phyloP scores from a whole-genome alignment of 352 stramenopile species.

The Pythium plurisporium region DNA sequence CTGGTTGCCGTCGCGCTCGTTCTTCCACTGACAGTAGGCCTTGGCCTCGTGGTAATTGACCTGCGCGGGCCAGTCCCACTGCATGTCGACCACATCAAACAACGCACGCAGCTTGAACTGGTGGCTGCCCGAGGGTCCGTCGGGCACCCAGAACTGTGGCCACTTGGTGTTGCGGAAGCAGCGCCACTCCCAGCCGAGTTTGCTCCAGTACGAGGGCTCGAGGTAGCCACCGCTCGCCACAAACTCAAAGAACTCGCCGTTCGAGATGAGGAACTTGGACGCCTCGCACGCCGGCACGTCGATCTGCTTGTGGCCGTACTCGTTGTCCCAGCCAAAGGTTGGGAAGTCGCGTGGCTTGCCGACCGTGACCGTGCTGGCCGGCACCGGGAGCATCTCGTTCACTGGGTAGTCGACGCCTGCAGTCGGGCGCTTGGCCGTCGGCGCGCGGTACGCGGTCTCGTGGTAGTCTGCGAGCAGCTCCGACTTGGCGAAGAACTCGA shows the following conservation, averaged over 20 bases:
- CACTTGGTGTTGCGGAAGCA: slow-evolving; percentile 95
- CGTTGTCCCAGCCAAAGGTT: slow-evolving; percentile 97
- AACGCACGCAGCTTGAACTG: slow-evolving; percentile 92
- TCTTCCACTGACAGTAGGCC: slow-evolving; percentile 90
- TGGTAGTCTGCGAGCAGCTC: slow-evolving; percentile 86
- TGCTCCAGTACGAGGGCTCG: slow-evolving; percentile 86
- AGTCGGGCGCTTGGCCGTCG: slow-evolving; percentile 41
- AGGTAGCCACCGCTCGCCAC: slow-evolving; percentile 92
- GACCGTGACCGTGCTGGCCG: slow-evolving; percentile 60
- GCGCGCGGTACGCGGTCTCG: slow-evolving; percentile 39
- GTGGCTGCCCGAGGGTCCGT: slow-evolving; percentile 90
- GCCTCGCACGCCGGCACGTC: slow-evolving; percentile 86
- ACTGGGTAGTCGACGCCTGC: slow-evolving; percentile 83
- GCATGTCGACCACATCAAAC: slow-evolving; percentile 91
- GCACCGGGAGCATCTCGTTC: slow-evolving; percentile 87
- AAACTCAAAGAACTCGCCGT: slow-evolving; percentile 96
- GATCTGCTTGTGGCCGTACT: slow-evolving; percentile 91
- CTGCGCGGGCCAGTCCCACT: slow-evolving; percentile 94
- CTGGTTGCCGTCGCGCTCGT: slow-evolving; percentile 48
- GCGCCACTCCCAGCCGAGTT: slow-evolving; percentile 93
- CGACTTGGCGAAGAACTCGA: slow-evolving; percentile 86
- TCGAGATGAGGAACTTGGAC: slow-evolving; percentile 92
- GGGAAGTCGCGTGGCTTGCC: slow-evolving; percentile 91
- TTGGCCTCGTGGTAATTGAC: slow-evolving; percentile 96
- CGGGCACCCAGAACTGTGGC: slow-evolving; percentile 92